phyloP scores from a whole-genome alignment of 495 filamentous ascomycete species.

The Clohesyomyces aquaticus region DNA sequence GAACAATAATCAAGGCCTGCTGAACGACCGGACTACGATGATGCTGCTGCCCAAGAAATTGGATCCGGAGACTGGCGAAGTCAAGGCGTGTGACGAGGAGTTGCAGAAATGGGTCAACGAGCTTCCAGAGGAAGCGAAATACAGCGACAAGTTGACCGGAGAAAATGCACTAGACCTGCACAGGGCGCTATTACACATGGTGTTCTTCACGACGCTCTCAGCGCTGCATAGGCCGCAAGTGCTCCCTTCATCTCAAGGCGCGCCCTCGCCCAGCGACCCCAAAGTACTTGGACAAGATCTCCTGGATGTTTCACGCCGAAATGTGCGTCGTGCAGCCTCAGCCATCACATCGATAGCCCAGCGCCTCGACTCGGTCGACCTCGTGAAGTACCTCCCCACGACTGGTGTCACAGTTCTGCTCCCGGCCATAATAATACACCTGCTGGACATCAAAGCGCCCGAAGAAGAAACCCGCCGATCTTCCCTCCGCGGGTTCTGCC shows the following conservation, averaged over 20 bases:
- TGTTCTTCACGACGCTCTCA: slow-evolving; percentile 83
- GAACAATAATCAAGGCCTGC: slow-evolving; percentile 70
- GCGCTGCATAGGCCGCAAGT: slow-evolving; percentile 88
- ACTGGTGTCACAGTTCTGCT: slow-evolving; percentile 87
- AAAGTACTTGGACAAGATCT: slow-evolving; percentile 59
- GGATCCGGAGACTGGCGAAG: slow-evolving; percentile 72
- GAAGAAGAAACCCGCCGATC: slow-evolving; percentile 67
- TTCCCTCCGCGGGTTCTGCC: slow-evolving; percentile 75
- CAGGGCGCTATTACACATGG: slow-evolving; percentile 80
- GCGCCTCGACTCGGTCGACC: slow-evolving; percentile 66
- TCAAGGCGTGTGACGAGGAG: slow-evolving; percentile 72
- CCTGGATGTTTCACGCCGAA: slow-evolving; percentile 76
- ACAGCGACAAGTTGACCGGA: slow-evolving; percentile 54
- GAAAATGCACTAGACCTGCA: slow-evolving; percentile 69
- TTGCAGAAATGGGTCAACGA: slow-evolving; percentile 71
- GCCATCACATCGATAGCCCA: slow-evolving; percentile 80
- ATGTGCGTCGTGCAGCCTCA: slow-evolving; percentile 75
- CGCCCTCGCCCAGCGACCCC: slow-evolving; percentile 58
- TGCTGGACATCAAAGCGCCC: slow-evolving; percentile 83
- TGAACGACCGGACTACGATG: slow-evolving; percentile 71
- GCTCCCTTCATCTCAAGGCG: slow-evolving; percentile 59
- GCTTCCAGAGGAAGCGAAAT: slow-evolving; percentile 69
- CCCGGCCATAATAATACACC: slow-evolving; percentile 87
- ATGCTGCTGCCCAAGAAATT: slow-evolving; percentile 89
- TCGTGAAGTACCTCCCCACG: slow-evolving; percentile 80